A percentile compares a stretch with the other conserved stretches of the same genome.
Evolutionary conservation across 768 basidiomycete genomes (phyloP).

Genomic region (Boletus sp.): DNA sequence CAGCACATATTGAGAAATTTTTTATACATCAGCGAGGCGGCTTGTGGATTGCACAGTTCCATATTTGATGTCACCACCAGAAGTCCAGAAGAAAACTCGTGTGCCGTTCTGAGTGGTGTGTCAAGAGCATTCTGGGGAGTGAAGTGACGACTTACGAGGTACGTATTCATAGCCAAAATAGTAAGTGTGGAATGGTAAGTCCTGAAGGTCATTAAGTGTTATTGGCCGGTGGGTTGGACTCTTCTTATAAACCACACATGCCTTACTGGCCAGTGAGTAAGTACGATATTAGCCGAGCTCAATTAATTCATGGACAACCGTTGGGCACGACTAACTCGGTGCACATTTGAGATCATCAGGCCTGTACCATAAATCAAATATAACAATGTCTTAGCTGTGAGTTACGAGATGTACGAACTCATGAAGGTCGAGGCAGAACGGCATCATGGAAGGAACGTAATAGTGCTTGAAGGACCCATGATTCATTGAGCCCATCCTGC

Average conservation of each 20-base stretch:
- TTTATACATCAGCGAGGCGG: constrained; percentile 54
- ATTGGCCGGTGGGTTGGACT: too few species aligned
- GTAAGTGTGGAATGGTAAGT: constrained; percentile 32
- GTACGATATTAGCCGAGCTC: constrained; percentile 31
- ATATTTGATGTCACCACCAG: constrained; percentile 52
- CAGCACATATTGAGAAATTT: background rate
- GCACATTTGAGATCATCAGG: constrained; percentile 31
- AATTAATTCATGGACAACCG: constrained; percentile 33
- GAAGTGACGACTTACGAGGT: constrained; percentile 45
- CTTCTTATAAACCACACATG: too few species aligned
- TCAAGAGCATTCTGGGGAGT: constrained; percentile 8
- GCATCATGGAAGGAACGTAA: constrained; percentile 30
- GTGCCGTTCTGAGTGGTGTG: constrained; percentile 54
- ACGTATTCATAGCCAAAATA: constrained; percentile 78
- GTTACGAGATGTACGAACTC: constrained; percentile 27
- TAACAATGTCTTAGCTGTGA: constrained; percentile 28
- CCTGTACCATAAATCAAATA: constrained; percentile 31
- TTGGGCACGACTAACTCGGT: constrained; percentile 22
- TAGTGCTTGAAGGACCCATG: constrained; percentile 22
- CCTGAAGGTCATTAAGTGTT: constrained; percentile 16
- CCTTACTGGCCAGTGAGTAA: constrained; percentile 29
- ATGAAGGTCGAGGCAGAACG: constrained; percentile 24
- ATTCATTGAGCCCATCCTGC: constrained; percentile 22
- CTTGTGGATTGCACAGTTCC: constrained; percentile 57
- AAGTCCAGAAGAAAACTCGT: constrained; percentile 65